Evolutionary conservation across 805 yeast species (phyloP).

Genomic region (Candida awuae): DNA sequence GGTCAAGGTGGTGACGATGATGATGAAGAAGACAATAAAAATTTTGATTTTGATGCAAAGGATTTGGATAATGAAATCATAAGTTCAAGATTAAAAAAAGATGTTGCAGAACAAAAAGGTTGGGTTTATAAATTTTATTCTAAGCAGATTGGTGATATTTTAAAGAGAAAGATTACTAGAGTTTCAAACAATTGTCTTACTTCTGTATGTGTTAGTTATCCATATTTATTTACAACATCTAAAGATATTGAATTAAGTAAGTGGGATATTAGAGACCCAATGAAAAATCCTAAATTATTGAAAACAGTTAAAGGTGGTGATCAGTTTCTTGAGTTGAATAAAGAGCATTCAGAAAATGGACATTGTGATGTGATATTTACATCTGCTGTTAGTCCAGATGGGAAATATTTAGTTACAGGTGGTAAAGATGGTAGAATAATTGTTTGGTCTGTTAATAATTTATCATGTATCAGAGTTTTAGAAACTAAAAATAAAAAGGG

Average conservation of each 20-base stretch:
- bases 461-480: constrained; percentile 68
- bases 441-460: constrained; percentile 77
- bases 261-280: constrained; percentile 56
- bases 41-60: constrained; percentile 71
- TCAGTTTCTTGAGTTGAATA: constrained; percentile 34
- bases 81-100: constrained; percentile 70
- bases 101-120: constrained; percentile 87
- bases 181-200: constrained; percentile 57
- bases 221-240: constrained; percentile 68
- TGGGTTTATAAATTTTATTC: constrained; percentile 64
- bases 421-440: constrained; percentile 75
- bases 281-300: constrained; percentile 55
- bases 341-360: constrained; percentile 53
- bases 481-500: constrained; percentile 69
- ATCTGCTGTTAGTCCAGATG: constrained; percentile 81
- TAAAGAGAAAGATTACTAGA: constrained; percentile 34
- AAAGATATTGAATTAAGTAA: constrained; percentile 75
- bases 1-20: constrained; percentile 12
- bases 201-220: constrained; percentile 45
- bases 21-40: constrained; percentile 12
- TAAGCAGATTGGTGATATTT: constrained; percentile 36
- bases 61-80: constrained; percentile 85
- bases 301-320: constrained; percentile 60
- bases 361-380: constrained; percentile 72
- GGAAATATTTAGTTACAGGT: constrained; percentile 84